Percentiles rank a stretch among this genome's conserved stretches.
These are phyloP conservation scores for Tolypocladium paradoxum DNA, from an alignment of 2,329 filamentous ascomycete species.

Conservation along the genomic window DNA sequence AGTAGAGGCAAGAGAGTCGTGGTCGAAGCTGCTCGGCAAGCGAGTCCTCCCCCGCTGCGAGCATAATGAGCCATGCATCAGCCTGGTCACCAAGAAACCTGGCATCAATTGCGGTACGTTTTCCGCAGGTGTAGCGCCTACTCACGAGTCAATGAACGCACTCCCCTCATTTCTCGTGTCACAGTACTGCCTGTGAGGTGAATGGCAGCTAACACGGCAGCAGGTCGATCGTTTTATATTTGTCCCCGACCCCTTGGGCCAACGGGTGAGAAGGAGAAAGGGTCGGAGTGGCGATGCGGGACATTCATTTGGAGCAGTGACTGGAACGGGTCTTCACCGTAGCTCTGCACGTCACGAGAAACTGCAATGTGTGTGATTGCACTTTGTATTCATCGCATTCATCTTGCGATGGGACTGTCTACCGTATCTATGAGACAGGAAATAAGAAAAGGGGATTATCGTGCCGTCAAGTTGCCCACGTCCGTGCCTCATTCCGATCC, in stretches of 20 bases:
- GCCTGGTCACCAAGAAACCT: slow-evolving; percentile 74
- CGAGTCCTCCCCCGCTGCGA: slow-evolving; percentile 70
- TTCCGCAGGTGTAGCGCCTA: background rate
- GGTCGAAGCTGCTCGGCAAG: slow-evolving; percentile 74
- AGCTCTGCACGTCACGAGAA: background rate
- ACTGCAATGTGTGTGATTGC: background rate
- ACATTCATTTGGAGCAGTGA: slow-evolving; percentile 69
- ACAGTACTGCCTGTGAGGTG: background rate
- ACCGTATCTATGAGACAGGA: background rate
- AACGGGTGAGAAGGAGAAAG: slow-evolving; percentile 72
- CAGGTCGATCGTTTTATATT: slow-evolving; percentile 53
- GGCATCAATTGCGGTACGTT: slow-evolving; percentile 65
- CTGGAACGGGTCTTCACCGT: slow-evolving; percentile 29
- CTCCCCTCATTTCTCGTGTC: background rate
- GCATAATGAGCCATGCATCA: slow-evolving; percentile 79
- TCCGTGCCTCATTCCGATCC: background rate
- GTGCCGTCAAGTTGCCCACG: background rate
- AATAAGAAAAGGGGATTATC: background rate
- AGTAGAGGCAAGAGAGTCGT: slow-evolving; percentile 66
- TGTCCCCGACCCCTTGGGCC: slow-evolving; percentile 68
- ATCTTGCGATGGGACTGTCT: background rate
- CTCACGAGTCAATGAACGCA: background rate
- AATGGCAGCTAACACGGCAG: background rate
- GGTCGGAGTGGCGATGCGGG: slow-evolving; percentile 75
- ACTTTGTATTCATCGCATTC: background rate